phyloP scores from a whole-genome alignment of 2,329 filamentous ascomycete genomes.

The Basipetospora chlamydospora region DNA sequence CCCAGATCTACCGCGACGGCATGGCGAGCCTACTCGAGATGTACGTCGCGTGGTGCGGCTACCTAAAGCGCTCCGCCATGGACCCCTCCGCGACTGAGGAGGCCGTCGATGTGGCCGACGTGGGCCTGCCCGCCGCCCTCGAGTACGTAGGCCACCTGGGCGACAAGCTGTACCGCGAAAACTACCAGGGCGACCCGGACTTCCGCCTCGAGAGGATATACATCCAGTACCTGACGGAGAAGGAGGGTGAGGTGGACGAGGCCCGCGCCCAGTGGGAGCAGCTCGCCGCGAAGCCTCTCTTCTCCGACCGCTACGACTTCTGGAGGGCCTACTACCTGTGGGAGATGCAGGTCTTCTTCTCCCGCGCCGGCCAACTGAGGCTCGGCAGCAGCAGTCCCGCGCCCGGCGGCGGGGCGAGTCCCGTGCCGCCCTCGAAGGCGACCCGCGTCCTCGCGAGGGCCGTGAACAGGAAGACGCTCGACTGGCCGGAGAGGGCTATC shows the following conservation, averaged over 20 bases:
- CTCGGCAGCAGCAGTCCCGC: slow-evolving; percentile 20
- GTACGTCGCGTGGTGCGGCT: slow-evolving; percentile 89
- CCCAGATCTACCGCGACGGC: slow-evolving; percentile 70
- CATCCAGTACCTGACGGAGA: slow-evolving; percentile 81
- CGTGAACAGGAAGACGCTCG: slow-evolving; percentile 44
- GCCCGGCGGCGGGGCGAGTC: neutral
- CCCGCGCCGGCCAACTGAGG: slow-evolving; percentile 31
- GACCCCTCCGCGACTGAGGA: slow-evolving; percentile 60
- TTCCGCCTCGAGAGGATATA: slow-evolving; percentile 85
- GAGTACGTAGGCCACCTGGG: slow-evolving; percentile 74
- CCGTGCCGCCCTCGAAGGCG: slow-evolving; percentile 44
- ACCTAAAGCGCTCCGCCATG: slow-evolving; percentile 75
- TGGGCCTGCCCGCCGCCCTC: slow-evolving; percentile 72
- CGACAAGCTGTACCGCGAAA: slow-evolving; percentile 55
- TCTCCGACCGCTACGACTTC: slow-evolving; percentile 75
- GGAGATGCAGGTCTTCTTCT: slow-evolving; percentile 59
- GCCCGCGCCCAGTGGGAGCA: slow-evolving; percentile 67
- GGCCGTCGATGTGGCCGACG: slow-evolving; percentile 76
- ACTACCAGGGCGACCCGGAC: slow-evolving; percentile 72
- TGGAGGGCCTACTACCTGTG: slow-evolving; percentile 88
- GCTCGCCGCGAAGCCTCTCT: slow-evolving; percentile 45
- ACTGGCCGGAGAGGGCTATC: slow-evolving; percentile 64
- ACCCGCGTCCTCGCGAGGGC: slow-evolving; percentile 66
- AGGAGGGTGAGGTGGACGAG: slow-evolving; percentile 59
- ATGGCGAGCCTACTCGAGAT: slow-evolving; percentile 83